Evolutionary conservation across 306 rosid genomes (phyloP).

Genomic region (Nissolia schottii): DNA sequence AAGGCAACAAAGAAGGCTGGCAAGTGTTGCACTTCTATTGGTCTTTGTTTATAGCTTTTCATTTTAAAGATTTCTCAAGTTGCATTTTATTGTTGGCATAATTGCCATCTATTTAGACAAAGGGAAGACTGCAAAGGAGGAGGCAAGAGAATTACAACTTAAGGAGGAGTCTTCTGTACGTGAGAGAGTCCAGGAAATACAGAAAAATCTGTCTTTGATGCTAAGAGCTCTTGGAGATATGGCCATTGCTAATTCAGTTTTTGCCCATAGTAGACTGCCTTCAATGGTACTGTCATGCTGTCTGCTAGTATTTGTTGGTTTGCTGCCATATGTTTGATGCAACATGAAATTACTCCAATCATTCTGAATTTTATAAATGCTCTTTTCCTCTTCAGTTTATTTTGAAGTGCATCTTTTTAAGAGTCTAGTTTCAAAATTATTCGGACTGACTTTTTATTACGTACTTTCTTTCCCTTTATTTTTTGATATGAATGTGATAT

Average conservation of each 20-base stretch:
- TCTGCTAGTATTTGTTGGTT: constrained; percentile 9
- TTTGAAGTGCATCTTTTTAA: background rate
- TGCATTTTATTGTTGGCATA: background rate
- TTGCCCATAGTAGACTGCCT: constrained; percentile 82
- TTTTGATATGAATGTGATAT: background rate
- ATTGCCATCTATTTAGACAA: constrained; percentile 50
- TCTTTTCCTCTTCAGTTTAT: background rate
- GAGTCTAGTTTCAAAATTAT: background rate
- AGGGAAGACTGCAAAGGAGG: constrained; percentile 87
- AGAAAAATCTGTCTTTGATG: constrained; percentile 59
- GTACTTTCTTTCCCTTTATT: background rate
- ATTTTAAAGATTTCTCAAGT: background rate
- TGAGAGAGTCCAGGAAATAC: constrained; percentile 59
- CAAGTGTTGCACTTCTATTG: constrained; percentile 35
- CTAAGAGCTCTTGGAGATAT: constrained; percentile 87
- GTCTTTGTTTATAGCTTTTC: background rate
- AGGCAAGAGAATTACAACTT: constrained; percentile 81
- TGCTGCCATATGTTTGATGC: constrained; percentile 15
- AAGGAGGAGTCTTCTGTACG: constrained; percentile 84
- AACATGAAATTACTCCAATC: constrained; percentile 9
- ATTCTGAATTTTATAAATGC: background rate
- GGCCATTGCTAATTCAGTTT: constrained; percentile 83
- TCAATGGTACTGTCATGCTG: constrained; percentile 65
- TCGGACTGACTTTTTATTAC: background rate
- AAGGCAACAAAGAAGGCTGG: constrained; percentile 82